Evolutionary conservation across 1,284 basidiomycete species (phyloP).

Genomic region (Cerrena zonata): DNA sequence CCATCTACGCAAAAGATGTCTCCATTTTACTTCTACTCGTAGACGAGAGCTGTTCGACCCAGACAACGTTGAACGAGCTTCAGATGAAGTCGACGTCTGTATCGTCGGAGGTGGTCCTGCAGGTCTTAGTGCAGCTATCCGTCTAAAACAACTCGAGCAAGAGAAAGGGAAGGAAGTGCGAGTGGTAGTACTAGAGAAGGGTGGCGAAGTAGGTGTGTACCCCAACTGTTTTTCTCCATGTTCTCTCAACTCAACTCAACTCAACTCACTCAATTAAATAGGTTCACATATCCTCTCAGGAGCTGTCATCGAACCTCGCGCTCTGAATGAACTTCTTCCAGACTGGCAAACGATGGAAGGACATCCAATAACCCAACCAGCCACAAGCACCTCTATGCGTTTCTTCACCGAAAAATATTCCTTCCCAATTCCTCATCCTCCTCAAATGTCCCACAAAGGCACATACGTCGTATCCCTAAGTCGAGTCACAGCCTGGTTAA

Average conservation of each 20-base stretch:
- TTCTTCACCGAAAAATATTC: conserved; percentile 72
- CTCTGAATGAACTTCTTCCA: conserved; percentile 88
- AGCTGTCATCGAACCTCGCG: conserved; percentile 89
- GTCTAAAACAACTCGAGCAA: conserved; percentile 87
- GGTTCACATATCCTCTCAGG: conserved; percentile 95
- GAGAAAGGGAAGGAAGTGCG: conserved; percentile 77
- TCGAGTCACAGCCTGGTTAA: conserved; percentile 86
- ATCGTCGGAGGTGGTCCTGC: conserved; percentile 96
- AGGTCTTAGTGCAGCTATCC: conserved; percentile 92
- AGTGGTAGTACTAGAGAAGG: conserved; percentile 95
- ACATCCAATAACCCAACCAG: conserved; percentile 74
- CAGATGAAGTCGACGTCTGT: conserved; percentile 91
- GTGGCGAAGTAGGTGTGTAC: conserved; percentile 80
- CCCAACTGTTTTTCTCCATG: too few relatives aligned
- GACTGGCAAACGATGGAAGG: conserved; percentile 64
- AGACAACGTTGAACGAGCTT: conserved; percentile 60
- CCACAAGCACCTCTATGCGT: conserved; percentile 80
- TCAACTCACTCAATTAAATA: conserved; percentile 26
- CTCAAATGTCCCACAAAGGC: conserved; percentile 92
- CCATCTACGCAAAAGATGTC: not conserved
- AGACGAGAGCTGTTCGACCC: conserved; percentile 43
- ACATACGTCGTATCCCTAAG: conserved; percentile 94
- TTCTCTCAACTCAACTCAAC: not conserved
- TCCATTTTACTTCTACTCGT: conserved; percentile 28
- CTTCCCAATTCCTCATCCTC: conserved; percentile 90